These are phyloP conservation scores for Chrysanthemum seticuspe DNA, from an alignment of 129 eudicot species.

Conservation along the genomic window DNA sequence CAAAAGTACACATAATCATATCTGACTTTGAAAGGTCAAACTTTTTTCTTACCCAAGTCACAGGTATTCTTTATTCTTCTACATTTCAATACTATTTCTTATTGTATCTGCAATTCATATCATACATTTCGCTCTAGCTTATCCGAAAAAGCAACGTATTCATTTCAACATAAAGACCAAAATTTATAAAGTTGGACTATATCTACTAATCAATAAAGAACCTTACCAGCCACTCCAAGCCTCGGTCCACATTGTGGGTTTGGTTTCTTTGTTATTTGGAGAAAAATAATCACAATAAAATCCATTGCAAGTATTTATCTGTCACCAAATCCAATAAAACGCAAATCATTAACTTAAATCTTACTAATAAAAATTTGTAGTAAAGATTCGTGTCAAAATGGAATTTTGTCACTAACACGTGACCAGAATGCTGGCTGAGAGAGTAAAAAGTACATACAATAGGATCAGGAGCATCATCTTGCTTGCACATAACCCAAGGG, in stretches of 20 bases:
- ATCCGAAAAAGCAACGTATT: background rate
- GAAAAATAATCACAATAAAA: conserved; percentile 93
- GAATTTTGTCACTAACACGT: background rate
- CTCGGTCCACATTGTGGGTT: conserved; percentile 96
- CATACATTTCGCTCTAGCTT: background rate
- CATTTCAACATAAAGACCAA: background rate
- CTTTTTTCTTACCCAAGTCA: too few species aligned
- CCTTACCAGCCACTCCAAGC: conserved; percentile 98
- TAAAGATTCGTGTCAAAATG: background rate
- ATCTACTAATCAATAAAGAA: background rate
- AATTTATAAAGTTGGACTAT: background rate
- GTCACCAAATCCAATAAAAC: conserved; percentile 22
- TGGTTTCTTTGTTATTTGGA: conserved; percentile 73
- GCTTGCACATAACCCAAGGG: conserved; percentile 99
- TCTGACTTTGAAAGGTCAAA: too few species aligned
- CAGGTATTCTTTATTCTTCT: too few species aligned
- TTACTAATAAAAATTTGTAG: background rate
- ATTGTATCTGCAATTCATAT: too few species aligned
- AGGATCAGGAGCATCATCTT: conserved; percentile 98
- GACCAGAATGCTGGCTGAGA: background rate
- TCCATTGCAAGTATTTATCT: conserved; percentile 99
- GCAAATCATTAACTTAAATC: conserved; percentile 14
- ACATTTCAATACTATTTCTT: too few species aligned
- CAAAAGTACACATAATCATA: too few species aligned
- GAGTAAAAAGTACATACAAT: conserved; percentile 44